phyloP scores from a whole-genome alignment of 805 yeast species.

The Starmerella davenportii region DNA sequence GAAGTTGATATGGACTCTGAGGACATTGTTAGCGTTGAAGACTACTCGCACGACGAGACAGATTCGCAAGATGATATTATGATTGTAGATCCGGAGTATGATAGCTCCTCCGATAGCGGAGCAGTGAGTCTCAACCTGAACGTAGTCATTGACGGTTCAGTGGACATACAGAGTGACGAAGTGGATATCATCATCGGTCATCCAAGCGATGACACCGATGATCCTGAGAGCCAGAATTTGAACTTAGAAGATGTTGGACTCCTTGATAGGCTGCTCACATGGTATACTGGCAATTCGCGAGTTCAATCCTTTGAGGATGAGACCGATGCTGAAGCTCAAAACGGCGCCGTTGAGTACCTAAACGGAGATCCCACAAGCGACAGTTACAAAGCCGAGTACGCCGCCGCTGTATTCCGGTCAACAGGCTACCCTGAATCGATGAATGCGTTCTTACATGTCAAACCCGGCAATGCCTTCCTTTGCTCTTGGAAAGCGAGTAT shows the following conservation, averaged over 20 bases:
- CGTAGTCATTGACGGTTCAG: background rate
- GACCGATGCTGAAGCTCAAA: too few relatives aligned
- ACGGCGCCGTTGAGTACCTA: too few relatives aligned
- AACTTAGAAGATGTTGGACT: background rate
- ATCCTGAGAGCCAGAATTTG: background rate
- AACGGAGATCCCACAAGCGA: too few relatives aligned
- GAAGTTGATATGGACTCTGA: conserved; percentile 20
- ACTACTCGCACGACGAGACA: conserved; percentile 11
- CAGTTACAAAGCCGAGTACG: background rate
- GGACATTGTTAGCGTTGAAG: conserved; percentile 14
- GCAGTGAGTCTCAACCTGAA: background rate
- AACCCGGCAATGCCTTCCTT: too few relatives aligned
- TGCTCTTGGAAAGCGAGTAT: too few relatives aligned
- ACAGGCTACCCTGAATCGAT: background rate
- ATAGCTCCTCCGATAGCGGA: background rate
- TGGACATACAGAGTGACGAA: background rate
- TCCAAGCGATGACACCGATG: background rate
- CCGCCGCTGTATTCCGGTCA: background rate
- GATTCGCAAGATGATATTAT: conserved; percentile 12
- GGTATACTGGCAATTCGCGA: background rate
- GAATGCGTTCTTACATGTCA: too few relatives aligned
- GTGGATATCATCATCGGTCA: background rate
- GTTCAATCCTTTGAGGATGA: too few relatives aligned
- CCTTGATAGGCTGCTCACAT: background rate
- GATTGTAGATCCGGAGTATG: conserved; percentile 12